Percentiles rank a stretch among this genome's conserved stretches.
Conservation (phyloP, 1,284 basidiomycete genomes). For the Stereum hirsutum region DNA sequence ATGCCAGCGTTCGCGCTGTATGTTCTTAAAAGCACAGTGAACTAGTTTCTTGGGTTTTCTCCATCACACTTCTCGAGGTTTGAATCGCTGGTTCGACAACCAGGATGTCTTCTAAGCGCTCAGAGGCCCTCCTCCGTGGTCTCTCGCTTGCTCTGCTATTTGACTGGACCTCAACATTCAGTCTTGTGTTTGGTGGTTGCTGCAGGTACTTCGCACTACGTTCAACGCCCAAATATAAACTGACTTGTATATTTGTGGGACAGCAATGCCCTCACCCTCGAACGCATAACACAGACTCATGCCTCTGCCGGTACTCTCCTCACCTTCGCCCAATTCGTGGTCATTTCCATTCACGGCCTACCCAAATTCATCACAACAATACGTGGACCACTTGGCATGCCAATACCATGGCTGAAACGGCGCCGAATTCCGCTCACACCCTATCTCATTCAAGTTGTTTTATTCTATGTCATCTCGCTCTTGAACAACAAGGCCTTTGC, state of each 20-base stretch:
- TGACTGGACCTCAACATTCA: slow-evolving; percentile 53
- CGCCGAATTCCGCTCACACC: slow-evolving; percentile 66
- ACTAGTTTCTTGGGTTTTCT: too few relatives aligned
- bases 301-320: slow-evolving; percentile 69
- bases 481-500: slow-evolving; percentile 91
- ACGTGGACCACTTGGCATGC: slow-evolving; percentile 7
- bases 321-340: slow-evolving; percentile 78
- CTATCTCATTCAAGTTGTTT: slow-evolving; percentile 75
- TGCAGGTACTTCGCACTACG: slow-evolving; percentile 34
- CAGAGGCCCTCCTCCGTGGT: not conserved
- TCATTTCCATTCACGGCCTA: slow-evolving; percentile 64
- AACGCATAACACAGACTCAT: slow-evolving; percentile 54
- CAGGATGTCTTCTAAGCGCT: too few relatives aligned
- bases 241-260: slow-evolving; percentile 1
- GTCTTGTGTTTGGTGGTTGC: slow-evolving; percentile 74
- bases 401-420: slow-evolving; percentile 39
- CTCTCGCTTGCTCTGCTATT: slow-evolving; percentile 13
- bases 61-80: too few relatives aligned
- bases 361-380: slow-evolving; percentile 40
- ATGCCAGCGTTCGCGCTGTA: too few relatives aligned
- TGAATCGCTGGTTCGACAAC: too few relatives aligned
- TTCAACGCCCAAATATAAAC: not conserved
- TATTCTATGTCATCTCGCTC: slow-evolving; percentile 77
- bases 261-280: slow-evolving; percentile 67
- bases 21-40: too few relatives aligned